Evolutionary conservation across 495 filamentous ascomycete species (phyloP), one percentile per base, ranked within the genome.

Genomic region (Chaetomium tenue): DNA sequence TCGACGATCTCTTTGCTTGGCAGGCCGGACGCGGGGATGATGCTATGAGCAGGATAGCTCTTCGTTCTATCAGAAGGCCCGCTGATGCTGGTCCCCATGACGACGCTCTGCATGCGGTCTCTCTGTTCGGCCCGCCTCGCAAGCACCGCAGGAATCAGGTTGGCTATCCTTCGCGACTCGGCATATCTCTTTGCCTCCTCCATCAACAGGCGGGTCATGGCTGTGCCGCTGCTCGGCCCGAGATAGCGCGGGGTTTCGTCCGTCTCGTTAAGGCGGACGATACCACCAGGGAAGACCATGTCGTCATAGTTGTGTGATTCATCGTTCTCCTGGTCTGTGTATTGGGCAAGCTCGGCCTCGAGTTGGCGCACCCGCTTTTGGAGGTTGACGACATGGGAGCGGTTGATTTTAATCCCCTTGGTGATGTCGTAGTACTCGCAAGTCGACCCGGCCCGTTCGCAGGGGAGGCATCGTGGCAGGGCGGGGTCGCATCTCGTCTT

Each of bases 401-500:
- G 85, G 53, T 90, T 86, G 65, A 97, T 89, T 65, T 86, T 91
- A 67, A 80, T 83, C 66, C 86, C 85, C 73, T 91, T 91, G 53
- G 89, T 81, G 2, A 91, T 89, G 75, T 98, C 93, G 75, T 87
- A 96, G 77, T 97, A 98, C 68, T 96, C 93, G 81, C 93, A 98
- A 63, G 83, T 83, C 46, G 91, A 87, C 69, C 92, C 92, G 63
- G 89, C 92, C 66, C 92, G 85, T 78, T 96, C 91, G 82, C 93
- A 98, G 16, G 92, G 91, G n/a, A 87, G 83, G 75, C 93, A 98
- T 73, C 88, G 87, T 48, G 93, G 93, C 52, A 98, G 84, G 18
- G 90, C 88, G 28, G 93, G 89, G 75, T 97, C 93, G 76, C 93
- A 98, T 81, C 90, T 84, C 25, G 93, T 96, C 82, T 98, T 98